A percentile compares a stretch with the other conserved stretches of the same genome.
phyloP scores from a whole-genome alignment of 495 filamentous ascomycete genomes.

The Cercophora newfieldiana region DNA sequence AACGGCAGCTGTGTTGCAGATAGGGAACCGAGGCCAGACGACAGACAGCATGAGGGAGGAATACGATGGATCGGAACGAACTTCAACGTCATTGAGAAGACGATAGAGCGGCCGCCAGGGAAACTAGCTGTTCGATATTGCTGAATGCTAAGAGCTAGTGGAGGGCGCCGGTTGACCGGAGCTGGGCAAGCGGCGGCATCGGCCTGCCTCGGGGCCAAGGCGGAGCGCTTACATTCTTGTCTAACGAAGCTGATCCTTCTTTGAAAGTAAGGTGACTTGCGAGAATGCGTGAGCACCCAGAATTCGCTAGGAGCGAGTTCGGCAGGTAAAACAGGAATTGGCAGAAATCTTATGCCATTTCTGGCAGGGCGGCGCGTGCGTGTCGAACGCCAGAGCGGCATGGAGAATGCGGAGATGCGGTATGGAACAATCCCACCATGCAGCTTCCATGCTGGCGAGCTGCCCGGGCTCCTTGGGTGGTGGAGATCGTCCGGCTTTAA shows the following conservation, averaged over 20 bases:
- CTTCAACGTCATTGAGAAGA: background rate
- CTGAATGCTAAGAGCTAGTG: background rate
- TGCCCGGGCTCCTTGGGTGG: background rate
- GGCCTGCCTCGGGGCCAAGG: background rate
- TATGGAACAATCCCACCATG: background rate
- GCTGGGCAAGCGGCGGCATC: background rate
- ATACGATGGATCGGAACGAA: background rate
- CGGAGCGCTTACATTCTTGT: background rate
- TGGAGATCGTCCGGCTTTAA: background rate
- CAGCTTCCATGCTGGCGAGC: background rate
- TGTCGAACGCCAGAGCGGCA: background rate
- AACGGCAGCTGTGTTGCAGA: background rate
- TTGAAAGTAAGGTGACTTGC: background rate
- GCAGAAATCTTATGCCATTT: conserved; percentile 9
- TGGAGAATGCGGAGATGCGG: background rate
- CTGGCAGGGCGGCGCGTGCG: background rate
- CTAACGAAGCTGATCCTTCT: background rate
- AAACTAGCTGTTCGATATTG: background rate
- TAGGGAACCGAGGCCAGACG: background rate
- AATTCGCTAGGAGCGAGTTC: background rate
- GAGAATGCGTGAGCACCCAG: background rate
- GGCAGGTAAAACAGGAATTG: conserved; percentile 2
- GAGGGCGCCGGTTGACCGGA: background rate
- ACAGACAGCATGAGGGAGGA: background rate
- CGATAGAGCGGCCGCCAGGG: background rate